Conservation (phyloP, 202 grass and related monocot genomes). For the Brachypodium distachyon region DNA sequence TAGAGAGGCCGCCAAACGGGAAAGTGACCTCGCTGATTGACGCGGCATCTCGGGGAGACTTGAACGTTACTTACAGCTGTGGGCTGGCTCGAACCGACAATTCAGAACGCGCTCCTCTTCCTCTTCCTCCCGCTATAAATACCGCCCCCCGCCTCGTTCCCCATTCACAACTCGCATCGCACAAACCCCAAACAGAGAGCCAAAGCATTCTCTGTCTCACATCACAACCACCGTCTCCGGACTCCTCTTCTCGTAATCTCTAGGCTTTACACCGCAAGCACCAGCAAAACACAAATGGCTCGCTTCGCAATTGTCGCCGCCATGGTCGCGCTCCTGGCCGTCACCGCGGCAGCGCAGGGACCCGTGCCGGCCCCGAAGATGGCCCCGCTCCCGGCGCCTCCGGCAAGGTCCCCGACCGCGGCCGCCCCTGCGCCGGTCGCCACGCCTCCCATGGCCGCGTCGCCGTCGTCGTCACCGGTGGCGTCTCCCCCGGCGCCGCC, state of each 20-base stretch:
- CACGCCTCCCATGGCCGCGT: conserved; percentile 25
- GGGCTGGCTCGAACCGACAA: too few relatives aligned
- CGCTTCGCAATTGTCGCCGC: conserved; percentile 40
- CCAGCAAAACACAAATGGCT: conserved; percentile 15
- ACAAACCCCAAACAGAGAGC: too few relatives aligned
- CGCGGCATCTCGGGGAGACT: neutral
- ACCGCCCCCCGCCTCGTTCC: neutral
- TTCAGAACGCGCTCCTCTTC: too few relatives aligned
- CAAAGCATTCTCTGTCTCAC: neutral
- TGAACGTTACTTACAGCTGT: too few relatives aligned
- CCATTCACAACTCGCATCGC: neutral
- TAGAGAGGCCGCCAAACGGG: neutral
- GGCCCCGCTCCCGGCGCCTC: conserved; percentile 30
- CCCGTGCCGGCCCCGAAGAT: conserved; percentile 26
- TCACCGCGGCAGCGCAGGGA: conserved; percentile 37
- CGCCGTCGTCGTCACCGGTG: conserved; percentile 23
- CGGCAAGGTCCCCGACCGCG: conserved; percentile 15
- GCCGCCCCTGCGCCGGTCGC: conserved; percentile 14
- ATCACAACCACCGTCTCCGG: too few relatives aligned
- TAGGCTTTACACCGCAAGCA: neutral
- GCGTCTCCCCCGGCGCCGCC: conserved; percentile 30
- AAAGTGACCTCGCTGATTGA: neutral
- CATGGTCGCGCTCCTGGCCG: conserved; percentile 34
- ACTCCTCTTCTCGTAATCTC: neutral
- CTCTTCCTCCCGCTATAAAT: conserved; percentile 35